Conservation (phyloP, 2,329 filamentous ascomycete genomes). For the Capronia americana region DNA sequence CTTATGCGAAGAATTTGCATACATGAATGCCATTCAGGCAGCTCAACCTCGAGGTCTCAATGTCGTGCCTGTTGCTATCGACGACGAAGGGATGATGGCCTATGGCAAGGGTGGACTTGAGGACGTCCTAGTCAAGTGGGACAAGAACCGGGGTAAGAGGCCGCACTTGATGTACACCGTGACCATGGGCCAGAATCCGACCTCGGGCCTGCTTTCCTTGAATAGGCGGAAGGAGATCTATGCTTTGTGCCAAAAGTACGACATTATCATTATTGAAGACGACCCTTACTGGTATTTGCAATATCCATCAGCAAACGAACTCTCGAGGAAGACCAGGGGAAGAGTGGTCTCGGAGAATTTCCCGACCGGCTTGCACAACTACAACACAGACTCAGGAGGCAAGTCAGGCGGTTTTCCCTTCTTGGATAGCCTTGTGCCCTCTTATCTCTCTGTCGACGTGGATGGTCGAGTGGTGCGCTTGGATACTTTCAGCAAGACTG, state of each 20-base stretch:
- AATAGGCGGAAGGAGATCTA: constrained; percentile 80
- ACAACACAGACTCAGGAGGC: constrained; percentile 47
- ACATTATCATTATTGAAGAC: constrained; percentile 90
- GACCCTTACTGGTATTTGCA: constrained; percentile 97
- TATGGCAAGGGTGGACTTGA: constrained; percentile 74
- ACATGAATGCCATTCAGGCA: constrained; percentile 76
- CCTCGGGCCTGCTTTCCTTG: constrained; percentile 74
- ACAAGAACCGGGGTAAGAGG: constrained; percentile 72
- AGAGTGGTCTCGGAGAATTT: constrained; percentile 42
- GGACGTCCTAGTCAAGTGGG: constrained; percentile 84
- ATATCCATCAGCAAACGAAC: constrained; percentile 71
- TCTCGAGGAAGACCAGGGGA: constrained; percentile 44
- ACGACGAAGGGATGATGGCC: constrained; percentile 79
- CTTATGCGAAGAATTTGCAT: constrained; percentile 80
- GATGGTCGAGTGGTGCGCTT: constrained; percentile 88
- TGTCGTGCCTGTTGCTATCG: constrained; percentile 74
- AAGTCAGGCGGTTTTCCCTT: constrained; percentile 73
- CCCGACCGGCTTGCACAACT: constrained; percentile 45
- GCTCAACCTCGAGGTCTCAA: constrained; percentile 73
- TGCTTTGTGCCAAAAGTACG: constrained; percentile 78
- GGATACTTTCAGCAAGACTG: constrained; percentile 92
- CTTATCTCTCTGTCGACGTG: constrained; percentile 79
- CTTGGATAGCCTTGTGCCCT: constrained; percentile 81
- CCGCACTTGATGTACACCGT: constrained; percentile 91
- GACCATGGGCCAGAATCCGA: constrained; percentile 91